Base-by-base conservation (phyloP, 345 rosid genomes). In the Brassica napus region DNA sequence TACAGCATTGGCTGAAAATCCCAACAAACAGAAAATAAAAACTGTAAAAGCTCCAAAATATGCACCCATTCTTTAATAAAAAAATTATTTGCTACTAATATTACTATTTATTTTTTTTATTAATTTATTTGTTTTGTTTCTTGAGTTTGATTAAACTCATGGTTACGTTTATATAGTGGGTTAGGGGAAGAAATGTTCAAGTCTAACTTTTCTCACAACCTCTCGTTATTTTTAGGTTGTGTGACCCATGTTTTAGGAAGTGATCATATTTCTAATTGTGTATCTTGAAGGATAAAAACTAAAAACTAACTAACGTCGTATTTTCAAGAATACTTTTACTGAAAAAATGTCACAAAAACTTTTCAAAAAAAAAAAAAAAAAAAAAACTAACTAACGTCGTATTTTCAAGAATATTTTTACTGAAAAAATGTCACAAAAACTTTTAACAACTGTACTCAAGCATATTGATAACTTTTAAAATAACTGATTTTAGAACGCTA, bases 1-100 rank as follows among this genome's bases (percentile, higher is more conserved):
- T 55, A 11, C 52, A 72, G 79, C 67, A 79, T 77, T 80, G 65
- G 81, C 81, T 73, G 76, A 72, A 64, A 78, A 0, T 55, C 72
- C 73, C 72, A 74, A 10, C 10, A 80, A 80, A 68, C 75, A 73
- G n/a, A 80, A 54, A 42, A 57, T 21, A 4, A 79, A 75, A 60
- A 79, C 4, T 30, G 62, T 65, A 57, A 61, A 72, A 65, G 72
- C 68, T 65, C 68, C 81, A 65, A 55, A 65, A 72, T 57, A 30
- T 65, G 62, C 67, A 65, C 68, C 72, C 81, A 78, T 77, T 9
- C 1, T 75, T 14, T 18, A 55, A 55, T 47, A 12, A 55, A 55
- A 54, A 2, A 55, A 2, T 32, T 32, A 42, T 23, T 1, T 42
- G 23, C 16, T 64, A 37, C 49, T 64, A 71, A 11, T 52, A 52